Evolutionary conservation across 352 stramenopile species (phyloP), one percentile per base, ranked within the genome.

Genomic region (Pythium guiyangense): DNA sequence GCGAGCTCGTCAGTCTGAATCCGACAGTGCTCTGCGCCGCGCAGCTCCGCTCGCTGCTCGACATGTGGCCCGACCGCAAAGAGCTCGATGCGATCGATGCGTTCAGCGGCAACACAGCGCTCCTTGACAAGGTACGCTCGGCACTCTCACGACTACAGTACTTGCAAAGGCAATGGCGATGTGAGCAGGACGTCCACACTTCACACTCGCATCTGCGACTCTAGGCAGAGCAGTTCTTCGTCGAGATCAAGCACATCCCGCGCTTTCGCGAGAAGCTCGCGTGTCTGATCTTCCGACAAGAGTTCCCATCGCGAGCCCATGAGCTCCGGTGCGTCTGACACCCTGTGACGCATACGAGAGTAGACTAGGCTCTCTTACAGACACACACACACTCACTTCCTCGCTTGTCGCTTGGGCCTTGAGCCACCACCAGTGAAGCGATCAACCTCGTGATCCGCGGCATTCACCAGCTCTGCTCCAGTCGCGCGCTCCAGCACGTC

Each of bases 51-150:
- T 71, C 76, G 1, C 66, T 92, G 22, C 88, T 92, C 56, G 84
- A 94, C 43, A 90, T 94, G 74, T 92, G 84, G 79, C 82, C 84
- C 0, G 84, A 91, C 42, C 69, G 66, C 51, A 67, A 69, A n/a
- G 84, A 92, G 58, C 78, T 89, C 60, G 70, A 86, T 27, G 67
- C 73, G 15, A 87, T 94, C 44, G 64, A 87, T 49, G 66, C 79
- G 15, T 94, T 81, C 46, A 37, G 67, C 45, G 81, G 79, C 17
- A 71, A 90, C 25, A 64, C 73, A 1, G 62, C 65, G 49, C 64
- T 58, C 17, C 65, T 93, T 18, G 78, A 72, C 17, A 81, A 63
- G 45, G 74, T 80, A 49, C 49, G 4, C 15, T 2, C 18, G 11
- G 14, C 18, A 15, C 18, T 9, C 4, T 45, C 14, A n/a, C 12